Conservation (phyloP, 257 asterid genomes). For the Lycium ferocissimum region DNA sequence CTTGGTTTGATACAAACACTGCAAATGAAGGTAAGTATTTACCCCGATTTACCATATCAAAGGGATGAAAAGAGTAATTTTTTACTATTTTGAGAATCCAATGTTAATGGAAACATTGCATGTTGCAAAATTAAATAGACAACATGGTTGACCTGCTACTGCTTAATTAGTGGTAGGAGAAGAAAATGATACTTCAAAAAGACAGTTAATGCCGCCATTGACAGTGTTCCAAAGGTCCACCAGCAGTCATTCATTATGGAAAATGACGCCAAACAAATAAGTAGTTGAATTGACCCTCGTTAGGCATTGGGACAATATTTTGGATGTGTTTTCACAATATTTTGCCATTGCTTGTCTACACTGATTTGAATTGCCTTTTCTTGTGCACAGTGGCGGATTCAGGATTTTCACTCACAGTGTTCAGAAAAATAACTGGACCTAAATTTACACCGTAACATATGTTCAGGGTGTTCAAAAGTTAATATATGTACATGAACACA, state of each 20-base stretch:
- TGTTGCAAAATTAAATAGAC: neutral
- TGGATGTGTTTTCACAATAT: no score
- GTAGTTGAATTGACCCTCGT: neutral
- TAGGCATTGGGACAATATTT: neutral
- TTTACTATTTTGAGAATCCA: neutral
- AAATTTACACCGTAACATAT: no score
- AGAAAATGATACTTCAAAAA: conserved; percentile 5
- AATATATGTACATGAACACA: no score
- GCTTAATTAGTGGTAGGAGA: neutral
- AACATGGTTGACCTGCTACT: neutral
- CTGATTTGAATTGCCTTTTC: no score
- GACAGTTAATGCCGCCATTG: neutral
- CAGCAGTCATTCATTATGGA: neutral
- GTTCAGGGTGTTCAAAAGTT: no score
- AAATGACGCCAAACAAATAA: neutral
- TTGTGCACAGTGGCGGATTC: no score
- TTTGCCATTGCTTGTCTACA: no score
- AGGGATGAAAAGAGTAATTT: no score
- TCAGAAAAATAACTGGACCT: no score
- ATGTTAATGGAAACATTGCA: neutral
- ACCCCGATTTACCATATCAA: neutral
- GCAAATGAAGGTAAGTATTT: no score
- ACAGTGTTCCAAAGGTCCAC: neutral
- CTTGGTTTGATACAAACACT: no score
- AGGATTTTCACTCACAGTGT: no score